Conservation (phyloP, 2,329 filamentous ascomycete species). For the Xylaria sp. region DNA sequence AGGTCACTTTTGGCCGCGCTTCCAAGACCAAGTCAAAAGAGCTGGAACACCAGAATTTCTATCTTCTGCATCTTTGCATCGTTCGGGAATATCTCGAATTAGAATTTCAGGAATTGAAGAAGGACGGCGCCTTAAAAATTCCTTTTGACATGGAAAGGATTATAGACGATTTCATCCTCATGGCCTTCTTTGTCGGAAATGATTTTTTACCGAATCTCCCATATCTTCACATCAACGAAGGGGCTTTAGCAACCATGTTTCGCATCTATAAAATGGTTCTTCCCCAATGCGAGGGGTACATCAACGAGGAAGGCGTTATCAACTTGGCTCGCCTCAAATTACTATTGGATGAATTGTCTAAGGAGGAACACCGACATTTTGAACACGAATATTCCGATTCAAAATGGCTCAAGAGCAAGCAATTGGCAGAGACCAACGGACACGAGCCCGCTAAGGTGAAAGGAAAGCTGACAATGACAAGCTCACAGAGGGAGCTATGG, state of each 20-base stretch:
- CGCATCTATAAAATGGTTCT: conserved; percentile 92
- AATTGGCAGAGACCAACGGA: conserved; percentile 74
- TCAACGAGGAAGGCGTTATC: conserved; percentile 94
- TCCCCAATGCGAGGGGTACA: conserved; percentile 89
- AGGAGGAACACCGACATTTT: conserved; percentile 92
- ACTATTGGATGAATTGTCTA: conserved; percentile 84
- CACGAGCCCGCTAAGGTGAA: conserved; percentile 67
- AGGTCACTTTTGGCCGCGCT: conserved; percentile 94
- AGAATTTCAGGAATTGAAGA: conserved; percentile 92
- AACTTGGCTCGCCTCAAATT: conserved; percentile 82
- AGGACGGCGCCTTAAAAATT: conserved; percentile 76
- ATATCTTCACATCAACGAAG: conserved; percentile 97
- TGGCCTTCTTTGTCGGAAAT: conserved; percentile 99
- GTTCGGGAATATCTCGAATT: conserved; percentile 96
- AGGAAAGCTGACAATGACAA: conserved; percentile 78
- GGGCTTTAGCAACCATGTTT: conserved; percentile 96
- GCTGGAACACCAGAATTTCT: conserved; percentile 98
- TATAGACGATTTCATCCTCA: conserved; percentile 99
- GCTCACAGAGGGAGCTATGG: conserved; percentile 84
- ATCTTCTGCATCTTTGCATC: conserved; percentile 95
- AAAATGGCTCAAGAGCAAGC: conserved; percentile 91
- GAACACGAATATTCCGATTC: conserved; percentile 89
- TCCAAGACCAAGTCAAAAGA: conserved; percentile 92
- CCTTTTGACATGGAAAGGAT: conserved; percentile 93
- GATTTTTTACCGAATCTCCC: conserved; percentile 98